Evolutionary conservation across 1,139 yeast genomes (phyloP), one percentile per base, ranked within the genome.

Genomic region (Debaryomycetaceae sp.): DNA sequence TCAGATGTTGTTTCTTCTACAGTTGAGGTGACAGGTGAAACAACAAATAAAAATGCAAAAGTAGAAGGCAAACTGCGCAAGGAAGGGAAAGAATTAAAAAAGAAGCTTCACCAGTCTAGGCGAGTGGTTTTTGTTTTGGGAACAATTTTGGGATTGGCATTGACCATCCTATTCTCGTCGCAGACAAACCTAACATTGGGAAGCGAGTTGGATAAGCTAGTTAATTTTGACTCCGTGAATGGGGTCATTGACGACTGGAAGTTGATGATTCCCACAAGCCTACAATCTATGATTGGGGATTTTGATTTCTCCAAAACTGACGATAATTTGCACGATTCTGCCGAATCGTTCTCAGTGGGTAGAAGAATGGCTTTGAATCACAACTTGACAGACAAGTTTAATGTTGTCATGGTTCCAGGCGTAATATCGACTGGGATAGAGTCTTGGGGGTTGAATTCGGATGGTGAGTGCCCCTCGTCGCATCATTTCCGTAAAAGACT

Each of bases 401-500:
- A 96, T 13, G 96, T 93, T 11, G 80, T 93, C 7, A 78, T 93
- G 83, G 90, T 93, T 23, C 99, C 99, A 0, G 99, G 99, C 2
- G 98, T 93, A 6, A 87, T 89, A 42, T 87, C 97, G 29, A 91
- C 98, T 0, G 97, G 98, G 2, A 75, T 93, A 39, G 99, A 95
- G 63, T 84, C 93, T 39, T 93, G 99, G 99, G 86, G 96, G 31
- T 72, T 88, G 11, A 58, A 59, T 6, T 55, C 58, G 1, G 78
- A 72, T 1, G 95, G 86, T 8, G 72, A 67, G 8, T 93, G 99
- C 62, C 95, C 96, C 2, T 79, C 90, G 35, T 80, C 83, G 46
- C 77, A 83, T 23, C 95, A 91, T 62, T 93, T 91, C 68, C 75
- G 99, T 42, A 91, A 90, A 60, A 72, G 98, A 50, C 65, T 93